A percentile compares a stretch with the other conserved stretches of the same genome.
These are phyloP conservation scores for Cordyceps militaris DNA, from an alignment of 2,329 filamentous ascomycete species.

Conservation along the genomic window DNA sequence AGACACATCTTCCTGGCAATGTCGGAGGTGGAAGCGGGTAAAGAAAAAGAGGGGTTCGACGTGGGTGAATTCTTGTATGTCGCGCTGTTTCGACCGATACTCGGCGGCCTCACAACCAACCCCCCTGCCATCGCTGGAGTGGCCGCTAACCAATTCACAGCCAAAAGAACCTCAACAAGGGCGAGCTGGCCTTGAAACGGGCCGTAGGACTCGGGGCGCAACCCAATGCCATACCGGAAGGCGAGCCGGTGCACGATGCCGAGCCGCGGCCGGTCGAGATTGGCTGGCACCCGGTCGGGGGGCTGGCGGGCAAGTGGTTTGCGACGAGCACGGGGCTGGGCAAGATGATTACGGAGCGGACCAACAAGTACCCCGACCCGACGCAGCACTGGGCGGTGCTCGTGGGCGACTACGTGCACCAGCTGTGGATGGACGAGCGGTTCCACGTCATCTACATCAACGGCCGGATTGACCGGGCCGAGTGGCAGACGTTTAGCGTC, in stretches of 20 bases:
- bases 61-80: constrained; percentile 11
- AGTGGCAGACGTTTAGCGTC: constrained; percentile 45
- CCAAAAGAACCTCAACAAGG: constrained; percentile 27
- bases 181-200: constrained; percentile 30
- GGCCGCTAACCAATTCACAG: constrained; percentile 10
- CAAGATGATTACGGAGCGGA: constrained; percentile 48
- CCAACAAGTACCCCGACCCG: constrained; percentile 49
- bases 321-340: constrained; percentile 49
- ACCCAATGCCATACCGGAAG: constrained; percentile 27
- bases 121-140: background rate
- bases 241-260: constrained; percentile 23
- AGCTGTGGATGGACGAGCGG: constrained; percentile 56
- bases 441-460: constrained; percentile 53
- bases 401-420: constrained; percentile 47
- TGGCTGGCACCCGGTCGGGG: constrained; percentile 53
- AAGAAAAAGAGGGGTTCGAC: constrained; percentile 8
- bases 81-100: background rate
- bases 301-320: constrained; percentile 51
- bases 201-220: constrained; percentile 25
- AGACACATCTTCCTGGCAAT: background rate
- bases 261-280: constrained; percentile 37
- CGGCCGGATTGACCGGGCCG: constrained; percentile 34
- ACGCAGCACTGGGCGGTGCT: constrained; percentile 55
- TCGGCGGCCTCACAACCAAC: background rate
- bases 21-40: background rate